Conservation (phyloP, 305 asterid genomes). For the Striga hermonthica region DNA sequence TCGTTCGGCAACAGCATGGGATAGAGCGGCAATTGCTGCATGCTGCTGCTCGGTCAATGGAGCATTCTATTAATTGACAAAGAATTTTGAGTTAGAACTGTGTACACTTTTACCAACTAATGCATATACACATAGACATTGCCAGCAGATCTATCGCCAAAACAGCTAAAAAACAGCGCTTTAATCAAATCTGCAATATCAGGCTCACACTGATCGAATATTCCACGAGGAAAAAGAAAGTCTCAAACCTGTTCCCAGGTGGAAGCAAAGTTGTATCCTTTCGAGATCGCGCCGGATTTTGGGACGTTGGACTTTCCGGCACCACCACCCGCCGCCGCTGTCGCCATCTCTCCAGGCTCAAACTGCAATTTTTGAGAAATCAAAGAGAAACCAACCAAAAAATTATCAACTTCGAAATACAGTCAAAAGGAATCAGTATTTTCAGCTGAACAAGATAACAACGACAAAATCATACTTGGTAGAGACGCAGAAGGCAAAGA, state of each 20-base stretch:
- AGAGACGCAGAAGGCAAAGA: conserved; percentile 88
- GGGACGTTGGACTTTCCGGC: conserved; percentile 51
- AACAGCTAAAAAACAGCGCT: neutral
- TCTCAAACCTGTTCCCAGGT: conserved; percentile 80
- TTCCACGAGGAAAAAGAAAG: conserved; percentile 7
- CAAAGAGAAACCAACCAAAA: neutral
- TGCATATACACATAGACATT: neutral
- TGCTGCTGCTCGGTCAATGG: conserved; percentile 94
- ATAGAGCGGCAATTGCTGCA: conserved; percentile 79
- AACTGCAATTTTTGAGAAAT: conserved; percentile 31
- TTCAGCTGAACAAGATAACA: neutral
- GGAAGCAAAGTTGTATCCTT: conserved; percentile 92
- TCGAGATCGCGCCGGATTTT: conserved; percentile 79
- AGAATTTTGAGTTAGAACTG: conserved; percentile 10
- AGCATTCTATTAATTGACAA: conserved; percentile 53
- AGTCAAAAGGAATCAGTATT: neutral
- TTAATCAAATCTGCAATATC: neutral
- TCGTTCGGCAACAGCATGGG: conserved; percentile 93
- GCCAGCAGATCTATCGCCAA: conserved; percentile 31
- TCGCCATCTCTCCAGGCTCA: conserved; percentile 40
- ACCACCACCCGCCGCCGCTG: conserved; percentile 47
- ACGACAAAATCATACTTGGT: conserved; percentile 52
- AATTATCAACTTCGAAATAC: neutral
- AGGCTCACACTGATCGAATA: conserved; percentile 14
- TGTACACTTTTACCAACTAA: too few species aligned